A percentile compares a stretch with the other conserved stretches of the same genome.
phyloP scores from a whole-genome alignment of 2,329 filamentous ascomycete genomes.

The Bipolaris cookei region DNA sequence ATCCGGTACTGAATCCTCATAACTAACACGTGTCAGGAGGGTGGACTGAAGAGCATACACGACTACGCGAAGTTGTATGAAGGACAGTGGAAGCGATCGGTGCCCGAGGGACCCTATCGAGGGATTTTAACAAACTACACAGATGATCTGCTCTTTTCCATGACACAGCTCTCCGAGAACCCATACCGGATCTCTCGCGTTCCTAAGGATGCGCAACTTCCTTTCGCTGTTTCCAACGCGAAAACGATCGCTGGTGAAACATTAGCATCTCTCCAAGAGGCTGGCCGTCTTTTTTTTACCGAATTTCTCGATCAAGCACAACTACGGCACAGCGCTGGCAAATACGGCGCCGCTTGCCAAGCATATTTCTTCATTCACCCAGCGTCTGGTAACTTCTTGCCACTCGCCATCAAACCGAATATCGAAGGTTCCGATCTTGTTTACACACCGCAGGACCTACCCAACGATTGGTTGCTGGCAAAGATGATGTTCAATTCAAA shows the following conservation, averaged over 20 bases:
- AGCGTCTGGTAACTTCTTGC: constrained; percentile 53
- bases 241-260: constrained; percentile 16
- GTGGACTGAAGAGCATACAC: neutral
- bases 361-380: constrained; percentile 56
- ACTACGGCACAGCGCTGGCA: neutral
- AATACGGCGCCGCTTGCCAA: constrained; percentile 54
- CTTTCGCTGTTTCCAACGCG: constrained; percentile 8
- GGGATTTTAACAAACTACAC: constrained; percentile 22
- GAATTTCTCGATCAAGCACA: neutral
- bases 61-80: constrained; percentile 6
- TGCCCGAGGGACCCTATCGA: constrained; percentile 4
- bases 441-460: constrained; percentile 56
- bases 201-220: constrained; percentile 8
- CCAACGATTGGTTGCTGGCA: constrained; percentile 59
- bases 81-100: constrained; percentile 2
- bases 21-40: neutral
- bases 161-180: constrained; percentile 17
- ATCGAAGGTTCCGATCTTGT: constrained; percentile 47
- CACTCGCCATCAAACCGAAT: constrained; percentile 59
- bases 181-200: constrained; percentile 14
- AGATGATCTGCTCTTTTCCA: constrained; percentile 22
- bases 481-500: constrained; percentile 60
- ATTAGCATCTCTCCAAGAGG: constrained; percentile 41
- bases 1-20: neutral
- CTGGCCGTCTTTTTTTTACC: constrained; percentile 37